Base-by-base conservation (phyloP, 495 filamentous ascomycete genomes). In the Penicillium riverlandense region DNA sequence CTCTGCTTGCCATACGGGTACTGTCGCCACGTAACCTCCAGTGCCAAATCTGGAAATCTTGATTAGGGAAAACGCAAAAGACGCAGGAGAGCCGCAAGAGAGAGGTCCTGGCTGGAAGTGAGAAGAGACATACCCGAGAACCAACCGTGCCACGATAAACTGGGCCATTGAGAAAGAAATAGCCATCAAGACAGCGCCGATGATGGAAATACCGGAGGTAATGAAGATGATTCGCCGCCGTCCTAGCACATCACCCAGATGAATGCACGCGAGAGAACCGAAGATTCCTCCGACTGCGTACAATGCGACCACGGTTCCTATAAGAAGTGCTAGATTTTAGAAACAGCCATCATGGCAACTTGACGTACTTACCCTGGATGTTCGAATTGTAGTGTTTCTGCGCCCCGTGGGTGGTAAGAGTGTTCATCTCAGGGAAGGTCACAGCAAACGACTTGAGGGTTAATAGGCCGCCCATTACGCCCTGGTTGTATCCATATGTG, bases 1-100 rank as follows among this genome's bases (percentile, higher is more conserved):
- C 57, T 83, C 81, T 0, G 80, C 75, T 41, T 79, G 78, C 69
- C 78, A 83, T 30, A 83, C 81, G 0, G 80, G 80, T 9, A 79
- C 73, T 27, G 82, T 79, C 29, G 77, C 77, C 42, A 80, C 82
- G 10, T 82, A 64, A 13, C 80, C 78, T 31, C 81, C 81, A 7
- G 78, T 84, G 7, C 81, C 80, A 22, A 22, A 22, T 22, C 22
- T 22, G 22, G 4, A 22, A 22, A 4, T 22, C 22, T 4, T 22
- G 22, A 22, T 22, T 22, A 22, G 22, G 6, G 2, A 3, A 22
- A 6, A 6, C 0, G 2, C 22, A 4, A 22, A 22, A 4, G 22
- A 22, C 22, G 22, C 2, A 22, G 4, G 22, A 22, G 4, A 22
- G 2, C 22, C 22, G 22, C 22, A 22, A 22, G 22, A 22, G 22